Evolutionary conservation across 225 moss, liverwort and hornwort genomes (phyloP).

Genomic region (Antitrichia curtipendula): DNA sequence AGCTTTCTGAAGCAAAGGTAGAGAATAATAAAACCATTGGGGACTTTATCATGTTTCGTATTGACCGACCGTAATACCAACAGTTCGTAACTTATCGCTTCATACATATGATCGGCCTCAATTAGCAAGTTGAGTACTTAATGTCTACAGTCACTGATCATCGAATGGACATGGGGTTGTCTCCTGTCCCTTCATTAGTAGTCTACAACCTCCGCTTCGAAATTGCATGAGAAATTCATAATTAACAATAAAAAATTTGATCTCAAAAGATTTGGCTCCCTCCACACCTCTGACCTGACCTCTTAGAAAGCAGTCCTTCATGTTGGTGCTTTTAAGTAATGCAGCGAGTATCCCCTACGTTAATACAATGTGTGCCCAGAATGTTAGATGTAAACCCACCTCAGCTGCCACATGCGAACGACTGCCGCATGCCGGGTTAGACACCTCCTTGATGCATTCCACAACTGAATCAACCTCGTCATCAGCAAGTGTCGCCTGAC

Average conservation of each 20-base stretch:
- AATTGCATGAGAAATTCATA: not conserved
- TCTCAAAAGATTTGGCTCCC: not conserved
- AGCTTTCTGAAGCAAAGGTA: not conserved
- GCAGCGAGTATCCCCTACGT: not conserved
- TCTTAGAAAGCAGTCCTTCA: not conserved
- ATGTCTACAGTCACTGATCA: not conserved
- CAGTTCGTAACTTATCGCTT: not conserved
- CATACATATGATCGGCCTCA: not conserved
- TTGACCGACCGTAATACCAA: not conserved
- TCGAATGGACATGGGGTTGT: not conserved
- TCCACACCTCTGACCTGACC: not conserved
- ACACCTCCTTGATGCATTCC: constrained; percentile 22
- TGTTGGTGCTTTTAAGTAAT: not conserved
- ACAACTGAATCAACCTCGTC: not conserved
- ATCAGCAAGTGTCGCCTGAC: not conserved
- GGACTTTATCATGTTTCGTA: not conserved
- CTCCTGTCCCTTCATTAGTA: not conserved
- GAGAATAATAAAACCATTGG: not conserved
- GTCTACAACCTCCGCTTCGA: not conserved
- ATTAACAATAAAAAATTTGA: not conserved
- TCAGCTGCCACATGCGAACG: constrained; percentile 3
- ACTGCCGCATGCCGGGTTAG: not conserved
- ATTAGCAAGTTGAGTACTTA: not conserved
- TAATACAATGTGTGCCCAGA: not conserved
- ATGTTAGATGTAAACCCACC: not conserved